Evolutionary conservation across 163 green algal genomes (phyloP).

Genomic region (Smithsoniella earleae): DNA sequence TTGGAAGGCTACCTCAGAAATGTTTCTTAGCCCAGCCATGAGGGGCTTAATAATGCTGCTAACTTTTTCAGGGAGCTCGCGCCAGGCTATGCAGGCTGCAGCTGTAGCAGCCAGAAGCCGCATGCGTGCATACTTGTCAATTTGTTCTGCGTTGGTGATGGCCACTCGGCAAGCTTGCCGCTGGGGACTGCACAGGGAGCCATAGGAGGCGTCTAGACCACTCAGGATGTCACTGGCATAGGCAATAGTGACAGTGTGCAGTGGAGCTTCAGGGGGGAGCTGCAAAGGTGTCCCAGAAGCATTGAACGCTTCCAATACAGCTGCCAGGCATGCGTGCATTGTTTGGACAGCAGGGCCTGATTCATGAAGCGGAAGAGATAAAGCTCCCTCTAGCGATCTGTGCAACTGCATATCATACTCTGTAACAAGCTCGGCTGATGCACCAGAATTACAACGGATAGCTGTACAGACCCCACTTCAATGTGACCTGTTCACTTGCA

Average conservation of each 20-base stretch:
- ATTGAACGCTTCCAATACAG: background rate
- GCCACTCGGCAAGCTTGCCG: background rate
- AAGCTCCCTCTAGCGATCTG: background rate
- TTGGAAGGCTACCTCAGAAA: slow-evolving; percentile 55
- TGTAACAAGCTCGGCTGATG: too few relatives aligned
- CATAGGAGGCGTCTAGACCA: slow-evolving; percentile 4
- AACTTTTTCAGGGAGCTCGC: slow-evolving; percentile 72
- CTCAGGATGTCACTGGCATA: slow-evolving; percentile 7
- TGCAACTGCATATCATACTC: slow-evolving; percentile 24
- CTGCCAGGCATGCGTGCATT: slow-evolving; percentile 12
- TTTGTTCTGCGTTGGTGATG: background rate
- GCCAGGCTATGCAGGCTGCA: slow-evolving; percentile 40
- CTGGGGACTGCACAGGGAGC: background rate
- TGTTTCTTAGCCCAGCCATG: slow-evolving; percentile 69
- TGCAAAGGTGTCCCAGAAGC: background rate
- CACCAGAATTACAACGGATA: too few relatives aligned
- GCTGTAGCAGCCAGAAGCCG: slow-evolving; percentile 44
- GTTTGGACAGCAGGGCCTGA: background rate
- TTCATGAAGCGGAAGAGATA: background rate
- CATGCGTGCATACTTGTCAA: background rate
- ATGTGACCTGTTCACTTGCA: too few relatives aligned
- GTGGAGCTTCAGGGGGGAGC: background rate
- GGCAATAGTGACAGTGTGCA: background rate
- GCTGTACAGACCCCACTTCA: too few relatives aligned
- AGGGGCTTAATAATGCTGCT: slow-evolving; percentile 88